These are phyloP conservation scores for Phaffomyces antillensis DNA, from an alignment of 805 yeast species.

Conservation along the genomic window DNA sequence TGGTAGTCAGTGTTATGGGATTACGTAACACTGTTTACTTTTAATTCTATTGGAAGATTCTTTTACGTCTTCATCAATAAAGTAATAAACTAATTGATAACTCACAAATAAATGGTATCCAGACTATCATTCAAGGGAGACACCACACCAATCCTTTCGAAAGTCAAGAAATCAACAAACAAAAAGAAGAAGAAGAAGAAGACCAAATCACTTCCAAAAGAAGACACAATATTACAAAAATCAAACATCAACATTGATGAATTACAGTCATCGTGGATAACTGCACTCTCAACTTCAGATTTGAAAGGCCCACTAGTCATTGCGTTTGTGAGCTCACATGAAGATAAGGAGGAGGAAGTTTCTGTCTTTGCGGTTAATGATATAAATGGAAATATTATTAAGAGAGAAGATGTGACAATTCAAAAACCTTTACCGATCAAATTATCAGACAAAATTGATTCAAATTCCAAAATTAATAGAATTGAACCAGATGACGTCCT, in stretches of 20 bases:
- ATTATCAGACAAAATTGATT: background rate
- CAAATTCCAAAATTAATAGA: slow-evolving; percentile 8
- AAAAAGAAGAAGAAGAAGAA: too few species aligned
- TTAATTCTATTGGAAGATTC: too few species aligned
- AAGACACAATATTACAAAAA: background rate
- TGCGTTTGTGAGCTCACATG: slow-evolving; percentile 1
- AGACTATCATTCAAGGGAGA: too few species aligned
- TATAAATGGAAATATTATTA: background rate
- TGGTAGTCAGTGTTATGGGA: too few species aligned
- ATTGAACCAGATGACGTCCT: slow-evolving; percentile 26
- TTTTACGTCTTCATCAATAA: too few species aligned
- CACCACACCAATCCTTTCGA: too few species aligned
- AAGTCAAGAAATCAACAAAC: too few species aligned
- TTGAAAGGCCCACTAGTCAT: slow-evolving; percentile 29
- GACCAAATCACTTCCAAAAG: too few species aligned
- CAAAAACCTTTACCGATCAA: background rate
- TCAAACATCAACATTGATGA: slow-evolving; percentile 1
- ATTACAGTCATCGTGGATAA: slow-evolving; percentile 16
- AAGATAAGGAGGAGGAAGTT: background rate
- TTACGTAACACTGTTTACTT: too few species aligned
- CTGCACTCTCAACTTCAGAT: slow-evolving; percentile 23
- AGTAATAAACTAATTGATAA: too few species aligned
- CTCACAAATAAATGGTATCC: too few species aligned
- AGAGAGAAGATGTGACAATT: background rate
- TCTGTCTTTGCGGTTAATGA: background rate